Evolutionary conservation across 2,329 filamentous ascomycete genomes (phyloP).

Genomic region (Clonostachys rhizophaga): DNA sequence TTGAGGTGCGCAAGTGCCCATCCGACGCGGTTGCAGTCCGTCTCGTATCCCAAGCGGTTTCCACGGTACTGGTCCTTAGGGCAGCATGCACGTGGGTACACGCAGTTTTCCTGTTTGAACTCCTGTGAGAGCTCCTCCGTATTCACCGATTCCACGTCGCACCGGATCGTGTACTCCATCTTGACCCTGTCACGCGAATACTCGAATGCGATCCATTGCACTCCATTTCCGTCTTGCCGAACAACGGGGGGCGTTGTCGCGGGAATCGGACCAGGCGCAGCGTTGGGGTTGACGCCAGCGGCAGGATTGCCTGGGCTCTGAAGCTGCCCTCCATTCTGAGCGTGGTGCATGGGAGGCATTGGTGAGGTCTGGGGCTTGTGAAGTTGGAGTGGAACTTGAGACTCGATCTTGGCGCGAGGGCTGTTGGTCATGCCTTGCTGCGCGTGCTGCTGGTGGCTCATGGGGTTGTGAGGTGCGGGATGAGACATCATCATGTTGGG

Average conservation of each 20-base stretch:
- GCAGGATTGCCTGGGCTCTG: slow-evolving; percentile 28
- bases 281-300: slow-evolving; percentile 73
- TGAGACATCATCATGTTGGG: slow-evolving; percentile 65
- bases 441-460: slow-evolving; percentile 55
- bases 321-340: slow-evolving; percentile 29
- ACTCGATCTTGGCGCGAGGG: slow-evolving; percentile 59
- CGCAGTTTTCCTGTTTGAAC: slow-evolving; percentile 98
- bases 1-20: slow-evolving; percentile 96
- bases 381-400: slow-evolving; percentile 56
- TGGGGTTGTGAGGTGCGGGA: slow-evolving; percentile 49
- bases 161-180: slow-evolving; percentile 99
- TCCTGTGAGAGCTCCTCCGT: slow-evolving; percentile 79
- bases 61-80: slow-evolving; percentile 94
- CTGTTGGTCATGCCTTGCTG: slow-evolving; percentile 54
- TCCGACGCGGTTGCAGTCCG: slow-evolving; percentile 99
- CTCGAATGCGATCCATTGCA: slow-evolving; percentile 98
- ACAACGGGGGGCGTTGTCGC: slow-evolving; percentile 94
- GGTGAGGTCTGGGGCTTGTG: slow-evolving; percentile 47
- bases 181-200: slow-evolving; percentile 96
- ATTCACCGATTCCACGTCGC: slow-evolving; percentile 94
- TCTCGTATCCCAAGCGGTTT: slow-evolving; percentile 94
- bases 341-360: slow-evolving; percentile 27
- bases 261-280: slow-evolving; percentile 92
- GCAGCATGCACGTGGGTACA: slow-evolving; percentile 93
- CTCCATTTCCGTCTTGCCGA: slow-evolving; percentile 89